These are phyloP conservation scores for Neoarthrinium moseri DNA, from an alignment of 2,329 filamentous ascomycete genomes.

Conservation along the genomic window DNA sequence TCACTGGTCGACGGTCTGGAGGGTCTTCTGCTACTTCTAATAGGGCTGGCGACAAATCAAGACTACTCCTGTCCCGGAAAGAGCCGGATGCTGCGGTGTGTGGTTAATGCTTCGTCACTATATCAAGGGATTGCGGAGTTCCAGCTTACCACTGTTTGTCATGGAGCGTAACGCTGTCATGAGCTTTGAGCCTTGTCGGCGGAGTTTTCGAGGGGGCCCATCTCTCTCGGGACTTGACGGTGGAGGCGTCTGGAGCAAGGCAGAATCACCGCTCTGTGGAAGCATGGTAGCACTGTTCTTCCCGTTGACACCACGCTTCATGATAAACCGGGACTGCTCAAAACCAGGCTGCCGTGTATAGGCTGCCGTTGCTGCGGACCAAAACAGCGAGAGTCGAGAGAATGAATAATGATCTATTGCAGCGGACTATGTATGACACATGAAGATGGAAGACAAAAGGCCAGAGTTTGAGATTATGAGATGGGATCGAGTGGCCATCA, in stretches of 20 bases:
- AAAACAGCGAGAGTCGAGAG: too few species aligned
- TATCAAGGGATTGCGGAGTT: background rate
- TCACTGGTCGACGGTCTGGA: conserved; percentile 19
- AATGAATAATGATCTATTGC: too few species aligned
- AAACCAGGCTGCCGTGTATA: too few species aligned
- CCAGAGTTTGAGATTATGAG: too few species aligned
- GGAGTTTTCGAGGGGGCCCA: conserved; percentile 33
- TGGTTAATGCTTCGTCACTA: background rate
- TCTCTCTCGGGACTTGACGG: conserved; percentile 22
- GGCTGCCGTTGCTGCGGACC: too few species aligned
- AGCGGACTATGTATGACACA: too few species aligned
- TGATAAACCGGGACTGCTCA: too few species aligned
- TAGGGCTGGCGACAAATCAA: conserved; percentile 2
- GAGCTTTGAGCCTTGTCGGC: conserved; percentile 40
- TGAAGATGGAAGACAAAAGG: too few species aligned
- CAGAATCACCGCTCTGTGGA: conserved; percentile 4
- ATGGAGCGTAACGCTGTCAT: conserved; percentile 40
- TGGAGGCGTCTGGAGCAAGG: conserved; percentile 11
- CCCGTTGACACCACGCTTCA: conserved; percentile 22
- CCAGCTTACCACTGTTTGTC: conserved; percentile 34
- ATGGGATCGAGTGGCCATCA: too few species aligned
- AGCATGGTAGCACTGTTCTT: conserved; percentile 16
- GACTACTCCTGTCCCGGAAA: background rate
- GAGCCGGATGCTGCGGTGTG: background rate
- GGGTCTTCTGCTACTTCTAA: conserved; percentile 11